Evolutionary conservation across 345 rosid genomes (phyloP).

Genomic region (Moringa oleifera): DNA sequence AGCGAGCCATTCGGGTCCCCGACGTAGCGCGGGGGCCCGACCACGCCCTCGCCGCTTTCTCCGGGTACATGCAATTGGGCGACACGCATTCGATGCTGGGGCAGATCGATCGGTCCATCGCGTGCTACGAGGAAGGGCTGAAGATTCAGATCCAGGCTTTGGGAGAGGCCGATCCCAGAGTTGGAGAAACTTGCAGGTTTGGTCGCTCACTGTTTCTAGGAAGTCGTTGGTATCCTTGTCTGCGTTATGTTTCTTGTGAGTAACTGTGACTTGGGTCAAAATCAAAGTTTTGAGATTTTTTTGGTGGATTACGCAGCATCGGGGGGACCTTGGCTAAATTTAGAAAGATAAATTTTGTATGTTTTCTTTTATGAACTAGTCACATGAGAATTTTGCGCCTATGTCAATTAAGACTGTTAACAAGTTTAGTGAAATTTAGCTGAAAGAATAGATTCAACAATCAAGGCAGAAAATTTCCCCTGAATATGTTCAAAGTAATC

Average conservation of each 20-base stretch:
- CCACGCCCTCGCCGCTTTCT: conserved; percentile 86
- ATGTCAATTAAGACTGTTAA: no score
- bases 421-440: background rate
- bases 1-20: conserved; percentile 78
- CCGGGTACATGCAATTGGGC: conserved; percentile 96
- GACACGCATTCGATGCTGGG: conserved; percentile 98
- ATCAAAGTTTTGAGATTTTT: background rate
- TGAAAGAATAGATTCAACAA: background rate
- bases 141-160: conserved; percentile 93
- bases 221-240: no score
- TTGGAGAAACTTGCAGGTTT: conserved; percentile 99
- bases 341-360: no score
- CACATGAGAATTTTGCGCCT: no score
- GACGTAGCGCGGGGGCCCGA: conserved; percentile 67
- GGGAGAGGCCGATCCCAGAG: conserved; percentile 94
- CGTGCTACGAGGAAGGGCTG: conserved; percentile 78
- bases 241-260: no score
- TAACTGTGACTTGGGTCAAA: background rate
- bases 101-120: conserved; percentile 78
- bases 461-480: background rate
- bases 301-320: background rate
- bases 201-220: background rate
- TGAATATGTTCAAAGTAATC: no score
- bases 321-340: no score
- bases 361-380: no score